Evolutionary conservation across 2,329 filamentous ascomycete genomes (phyloP).

Genomic region (Aspergillus ruber): DNA sequence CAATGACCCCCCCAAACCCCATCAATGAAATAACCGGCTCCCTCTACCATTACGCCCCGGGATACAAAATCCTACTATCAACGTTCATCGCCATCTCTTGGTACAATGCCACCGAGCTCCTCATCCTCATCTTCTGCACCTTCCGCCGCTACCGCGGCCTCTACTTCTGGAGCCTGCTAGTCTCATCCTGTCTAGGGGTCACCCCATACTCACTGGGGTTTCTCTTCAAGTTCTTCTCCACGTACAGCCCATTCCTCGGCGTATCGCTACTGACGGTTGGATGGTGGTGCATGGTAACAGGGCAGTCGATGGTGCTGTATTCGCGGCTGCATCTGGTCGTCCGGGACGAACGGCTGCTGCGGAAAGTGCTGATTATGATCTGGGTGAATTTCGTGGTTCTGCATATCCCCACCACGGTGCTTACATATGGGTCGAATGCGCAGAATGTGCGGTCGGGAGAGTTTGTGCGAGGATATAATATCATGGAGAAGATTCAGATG

Average conservation of each 20-base stretch:
- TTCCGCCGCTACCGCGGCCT: constrained; percentile 35
- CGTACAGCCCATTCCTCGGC: constrained; percentile 23
- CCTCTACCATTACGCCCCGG: constrained; percentile 16
- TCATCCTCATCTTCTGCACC: constrained; percentile 33
- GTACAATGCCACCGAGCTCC: constrained; percentile 44
- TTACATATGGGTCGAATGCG: constrained; percentile 44
- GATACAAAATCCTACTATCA: constrained; percentile 19
- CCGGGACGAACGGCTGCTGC: constrained; percentile 44
- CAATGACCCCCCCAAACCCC: constrained; percentile 12
- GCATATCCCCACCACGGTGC: constrained; percentile 49
- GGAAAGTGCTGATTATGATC: constrained; percentile 52
- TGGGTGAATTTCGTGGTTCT: constrained; percentile 48
- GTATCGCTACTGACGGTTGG: constrained; percentile 46
- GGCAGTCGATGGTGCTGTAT: constrained; percentile 57
- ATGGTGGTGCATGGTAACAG: constrained; percentile 57
- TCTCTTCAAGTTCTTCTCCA: constrained; percentile 35
- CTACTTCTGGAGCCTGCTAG: constrained; percentile 39
- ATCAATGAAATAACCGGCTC: constrained; percentile 25
- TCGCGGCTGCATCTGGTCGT: constrained; percentile 57
- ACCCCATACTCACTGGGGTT: constrained; percentile 38
- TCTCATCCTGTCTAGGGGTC: constrained; percentile 30
- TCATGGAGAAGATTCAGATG: constrained; percentile 43
- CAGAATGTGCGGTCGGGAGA: constrained; percentile 10
- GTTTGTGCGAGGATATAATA: constrained; percentile 37
- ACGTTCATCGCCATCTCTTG: constrained; percentile 35